Evolutionary conservation across 164 flowering plant genomes (phyloP).

Genomic region (Liquidambar formosana): DNA sequence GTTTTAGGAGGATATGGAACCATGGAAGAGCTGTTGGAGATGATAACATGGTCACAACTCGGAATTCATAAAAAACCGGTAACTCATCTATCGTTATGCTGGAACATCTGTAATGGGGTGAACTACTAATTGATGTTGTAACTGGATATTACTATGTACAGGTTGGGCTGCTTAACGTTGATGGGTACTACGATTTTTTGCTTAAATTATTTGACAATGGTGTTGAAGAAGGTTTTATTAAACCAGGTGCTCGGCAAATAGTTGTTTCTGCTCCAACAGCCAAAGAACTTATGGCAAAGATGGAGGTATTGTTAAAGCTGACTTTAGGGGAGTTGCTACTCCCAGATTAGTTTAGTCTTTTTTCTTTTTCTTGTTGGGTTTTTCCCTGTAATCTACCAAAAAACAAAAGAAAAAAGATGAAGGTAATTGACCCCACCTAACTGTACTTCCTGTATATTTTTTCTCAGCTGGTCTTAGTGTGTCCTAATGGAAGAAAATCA

Average conservation of each 20-base stretch:
- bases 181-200: conserved; percentile 79
- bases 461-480: background rate
- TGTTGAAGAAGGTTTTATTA: conserved; percentile 87
- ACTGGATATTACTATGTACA: conserved; percentile 23
- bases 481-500: background rate
- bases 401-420: too few species aligned
- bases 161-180: conserved; percentile 90
- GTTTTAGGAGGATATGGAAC: conserved; percentile 94
- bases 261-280: conserved; percentile 85
- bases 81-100: conserved; percentile 12
- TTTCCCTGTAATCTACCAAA: too few species aligned
- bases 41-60: conserved; percentile 94
- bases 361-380: too few species aligned
- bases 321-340: too few species aligned
- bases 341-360: too few species aligned
- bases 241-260: conserved; percentile 76
- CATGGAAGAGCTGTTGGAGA: conserved; percentile 88
- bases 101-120: background rate
- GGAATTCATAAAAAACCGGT: conserved; percentile 94
- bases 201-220: conserved; percentile 85
- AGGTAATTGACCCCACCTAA: too few species aligned
- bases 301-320: conserved; percentile 64
- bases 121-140: background rate
- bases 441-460: background rate
- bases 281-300: conserved; percentile 60